phyloP scores from a whole-genome alignment of 768 basidiomycete genomes.

The Boletus sp. region DNA sequence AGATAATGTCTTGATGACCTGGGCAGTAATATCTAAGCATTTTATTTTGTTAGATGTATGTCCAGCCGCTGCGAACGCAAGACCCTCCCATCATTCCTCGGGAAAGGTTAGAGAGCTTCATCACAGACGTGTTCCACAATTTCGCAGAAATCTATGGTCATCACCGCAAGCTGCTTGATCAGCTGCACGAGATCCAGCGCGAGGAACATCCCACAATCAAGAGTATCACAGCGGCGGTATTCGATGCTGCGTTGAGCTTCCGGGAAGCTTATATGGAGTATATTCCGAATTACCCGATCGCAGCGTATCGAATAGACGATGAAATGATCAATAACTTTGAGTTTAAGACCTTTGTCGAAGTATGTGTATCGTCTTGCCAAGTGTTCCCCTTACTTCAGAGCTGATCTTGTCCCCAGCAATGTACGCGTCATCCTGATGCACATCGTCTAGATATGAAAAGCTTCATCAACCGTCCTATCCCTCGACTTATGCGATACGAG shows the following conservation, averaged over 20 bases:
- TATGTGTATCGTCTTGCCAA: slow-evolving; percentile 31
- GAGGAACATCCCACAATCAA: slow-evolving; percentile 82
- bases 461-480: slow-evolving; percentile 91
- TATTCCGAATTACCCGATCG: slow-evolving; percentile 90
- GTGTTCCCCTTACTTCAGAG: not conserved
- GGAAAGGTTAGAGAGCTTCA: slow-evolving; percentile 71
- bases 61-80: slow-evolving; percentile 66
- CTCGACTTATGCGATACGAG: slow-evolving; percentile 85
- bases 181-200: slow-evolving; percentile 82
- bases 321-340: slow-evolving; percentile 79
- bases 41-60: slow-evolving; percentile 61
- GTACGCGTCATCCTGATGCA: slow-evolving; percentile 66
- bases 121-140: slow-evolving; percentile 89
- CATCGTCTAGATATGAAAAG: slow-evolving; percentile 88
- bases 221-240: slow-evolving; percentile 78
- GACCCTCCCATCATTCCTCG: slow-evolving; percentile 78
- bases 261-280: slow-evolving; percentile 92
- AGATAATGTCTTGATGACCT: slow-evolving; percentile 17
- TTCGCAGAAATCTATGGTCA: slow-evolving; percentile 72
- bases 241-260: slow-evolving; percentile 91
- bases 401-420: slow-evolving; percentile 35
- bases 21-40: slow-evolving; percentile 1
- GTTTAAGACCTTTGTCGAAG: slow-evolving; percentile 84
- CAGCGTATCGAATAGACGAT: slow-evolving; percentile 82
- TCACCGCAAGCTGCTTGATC: slow-evolving; percentile 72